phyloP scores from a whole-genome alignment of 2,329 filamentous ascomycete species.

The Venturia carpophila region DNA sequence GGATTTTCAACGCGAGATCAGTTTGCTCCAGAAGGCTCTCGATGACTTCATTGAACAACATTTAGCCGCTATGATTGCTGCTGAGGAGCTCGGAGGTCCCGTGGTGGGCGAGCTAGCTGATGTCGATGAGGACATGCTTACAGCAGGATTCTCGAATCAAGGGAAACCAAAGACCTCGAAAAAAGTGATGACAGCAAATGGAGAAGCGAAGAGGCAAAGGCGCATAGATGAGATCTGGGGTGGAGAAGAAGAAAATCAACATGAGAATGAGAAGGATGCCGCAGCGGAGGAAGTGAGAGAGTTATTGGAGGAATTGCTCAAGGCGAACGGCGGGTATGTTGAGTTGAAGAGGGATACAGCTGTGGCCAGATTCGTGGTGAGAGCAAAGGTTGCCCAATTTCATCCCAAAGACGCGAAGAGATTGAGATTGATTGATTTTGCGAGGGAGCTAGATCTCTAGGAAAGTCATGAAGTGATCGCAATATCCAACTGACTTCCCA shows the following conservation, averaged over 20 bases:
- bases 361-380: slow-evolving; percentile 45
- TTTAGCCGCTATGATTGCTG: slow-evolving; percentile 68
- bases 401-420: slow-evolving; percentile 47
- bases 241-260: slow-evolving; percentile 23
- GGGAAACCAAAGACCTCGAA: slow-evolving; percentile 31
- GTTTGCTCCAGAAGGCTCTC: slow-evolving; percentile 54
- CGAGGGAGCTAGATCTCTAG: slow-evolving; percentile 32
- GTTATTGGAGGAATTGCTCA: slow-evolving; percentile 40
- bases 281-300: slow-evolving; percentile 41
- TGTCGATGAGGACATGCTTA: slow-evolving; percentile 48
- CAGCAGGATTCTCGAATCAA: slow-evolving; percentile 46
- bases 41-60: slow-evolving; percentile 63
- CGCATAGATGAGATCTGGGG: slow-evolving; percentile 46
- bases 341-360: slow-evolving; percentile 44
- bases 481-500: neutral
- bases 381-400: slow-evolving; percentile 49
- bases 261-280: slow-evolving; percentile 39
- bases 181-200: slow-evolving; percentile 22
- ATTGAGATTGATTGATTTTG: slow-evolving; percentile 48
- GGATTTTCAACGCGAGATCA: slow-evolving; percentile 53
- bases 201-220: slow-evolving; percentile 36
- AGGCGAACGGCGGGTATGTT: slow-evolving; percentile 38
- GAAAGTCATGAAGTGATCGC: neutral
- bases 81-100: slow-evolving; percentile 75
- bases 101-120: slow-evolving; percentile 69